phyloP scores from a whole-genome alignment of 805 yeast genomes.

The Saccharomycopsis amapae region DNA sequence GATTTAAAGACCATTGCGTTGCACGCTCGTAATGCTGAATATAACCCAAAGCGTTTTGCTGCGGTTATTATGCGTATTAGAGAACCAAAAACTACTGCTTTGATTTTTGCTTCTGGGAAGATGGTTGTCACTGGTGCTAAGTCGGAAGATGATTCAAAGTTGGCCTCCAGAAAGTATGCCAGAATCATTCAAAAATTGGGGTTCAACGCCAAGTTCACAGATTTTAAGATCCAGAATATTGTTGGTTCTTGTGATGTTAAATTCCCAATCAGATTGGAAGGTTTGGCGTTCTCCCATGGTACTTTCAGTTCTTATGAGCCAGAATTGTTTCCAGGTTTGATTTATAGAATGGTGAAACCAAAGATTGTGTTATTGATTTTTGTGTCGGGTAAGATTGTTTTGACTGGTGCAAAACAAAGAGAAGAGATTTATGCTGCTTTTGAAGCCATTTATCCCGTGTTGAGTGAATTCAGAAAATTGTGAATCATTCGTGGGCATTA shows the following conservation, averaged over 20 bases:
- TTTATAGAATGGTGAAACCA: constrained; percentile 99
- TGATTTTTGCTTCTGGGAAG: constrained; percentile 96
- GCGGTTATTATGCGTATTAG: constrained; percentile 99
- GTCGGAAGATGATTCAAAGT: constrained; percentile 96
- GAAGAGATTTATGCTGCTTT: constrained; percentile 98
- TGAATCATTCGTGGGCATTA: constrained; percentile 20
- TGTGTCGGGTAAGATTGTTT: constrained; percentile 94
- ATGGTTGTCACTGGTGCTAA: constrained; percentile 99
- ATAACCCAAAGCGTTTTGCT: constrained; percentile 97
- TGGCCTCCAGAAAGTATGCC: constrained; percentile 96
- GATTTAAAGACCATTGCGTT: constrained; percentile 95
- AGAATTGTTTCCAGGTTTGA: constrained; percentile 94
- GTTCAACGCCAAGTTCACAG: constrained; percentile 95
- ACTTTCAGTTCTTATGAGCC: constrained; percentile 98
- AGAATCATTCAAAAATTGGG: constrained; percentile 97
- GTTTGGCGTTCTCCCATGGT: constrained; percentile 96
- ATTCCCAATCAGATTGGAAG: constrained; percentile 95
- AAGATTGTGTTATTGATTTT: constrained; percentile 92
- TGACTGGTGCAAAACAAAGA: constrained; percentile 98
- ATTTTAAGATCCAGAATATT: constrained; percentile 95
- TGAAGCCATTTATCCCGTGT: constrained; percentile 96
- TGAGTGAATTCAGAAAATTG: constrained; percentile 91
- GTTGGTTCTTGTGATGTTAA: constrained; percentile 99
- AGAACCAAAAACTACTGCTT: constrained; percentile 97
- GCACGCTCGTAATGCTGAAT: constrained; percentile 98